A percentile compares a stretch with the other conserved stretches of the same genome.
phyloP scores from a whole-genome alignment of 495 filamentous ascomycete species.

The Aspergillus sclerotioniger region DNA sequence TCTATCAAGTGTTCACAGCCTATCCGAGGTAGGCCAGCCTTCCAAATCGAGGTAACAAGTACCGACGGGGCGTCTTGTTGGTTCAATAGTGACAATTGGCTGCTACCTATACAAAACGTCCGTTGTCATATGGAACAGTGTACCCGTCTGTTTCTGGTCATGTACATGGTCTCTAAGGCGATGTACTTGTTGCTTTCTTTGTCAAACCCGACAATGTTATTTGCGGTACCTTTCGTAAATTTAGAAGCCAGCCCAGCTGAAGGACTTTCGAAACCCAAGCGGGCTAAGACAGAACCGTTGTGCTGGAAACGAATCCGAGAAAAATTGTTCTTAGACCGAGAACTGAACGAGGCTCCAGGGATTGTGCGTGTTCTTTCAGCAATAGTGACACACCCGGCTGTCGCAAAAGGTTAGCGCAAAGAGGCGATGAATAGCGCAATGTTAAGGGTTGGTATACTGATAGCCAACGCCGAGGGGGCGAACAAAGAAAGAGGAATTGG shows the following conservation, averaged over 20 bases:
- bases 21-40: background rate
- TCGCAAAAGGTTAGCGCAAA: background rate
- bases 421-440: background rate
- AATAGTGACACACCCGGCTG: background rate
- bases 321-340: background rate
- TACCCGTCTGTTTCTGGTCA: background rate
- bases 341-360: background rate
- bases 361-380: background rate
- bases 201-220: background rate
- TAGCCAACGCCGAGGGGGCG: background rate
- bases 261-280: background rate
- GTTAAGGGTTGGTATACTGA: background rate
- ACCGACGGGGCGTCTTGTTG: background rate
- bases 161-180: background rate
- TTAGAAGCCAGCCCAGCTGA: background rate
- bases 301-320: background rate
- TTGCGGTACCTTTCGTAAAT: background rate
- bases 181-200: background rate
- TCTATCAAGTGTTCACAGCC: background rate
- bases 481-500: background rate
- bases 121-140: background rate
- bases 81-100: background rate
- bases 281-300: background rate
- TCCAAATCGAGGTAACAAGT: background rate
- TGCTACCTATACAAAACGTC: background rate